These are phyloP conservation scores for Aspergillus puulaauensis DNA, from an alignment of 2,329 filamentous ascomycete genomes.

Conservation along the genomic window DNA sequence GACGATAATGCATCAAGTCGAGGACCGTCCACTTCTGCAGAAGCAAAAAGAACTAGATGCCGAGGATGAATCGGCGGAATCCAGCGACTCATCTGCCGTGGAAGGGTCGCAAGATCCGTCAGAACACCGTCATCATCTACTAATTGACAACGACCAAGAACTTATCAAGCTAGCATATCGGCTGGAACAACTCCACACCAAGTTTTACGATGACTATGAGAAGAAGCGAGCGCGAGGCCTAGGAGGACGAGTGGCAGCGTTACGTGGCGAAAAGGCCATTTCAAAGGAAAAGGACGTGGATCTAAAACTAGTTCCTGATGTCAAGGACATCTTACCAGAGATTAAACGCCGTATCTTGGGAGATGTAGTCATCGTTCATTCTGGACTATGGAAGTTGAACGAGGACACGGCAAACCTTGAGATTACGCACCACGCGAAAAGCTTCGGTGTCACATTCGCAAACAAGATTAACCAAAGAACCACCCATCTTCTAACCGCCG, in stretches of 20 bases:
- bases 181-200: constrained; percentile 70
- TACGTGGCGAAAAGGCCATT: constrained; percentile 50
- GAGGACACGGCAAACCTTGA: constrained; percentile 74
- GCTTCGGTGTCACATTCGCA: constrained; percentile 70
- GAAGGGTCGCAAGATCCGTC: constrained; percentile 39
- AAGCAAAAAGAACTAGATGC: constrained; percentile 90
- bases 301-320: constrained; percentile 72
- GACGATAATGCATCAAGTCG: constrained; percentile 81
- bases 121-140: constrained; percentile 67
- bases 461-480: constrained; percentile 47
- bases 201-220: constrained; percentile 84
- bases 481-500: constrained; percentile 53
- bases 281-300: constrained; percentile 47
- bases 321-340: constrained; percentile 77
- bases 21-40: constrained; percentile 83
- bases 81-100: constrained; percentile 45
- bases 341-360: constrained; percentile 77
- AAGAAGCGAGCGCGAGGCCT: constrained; percentile 44
- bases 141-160: constrained; percentile 86
- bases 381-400: constrained; percentile 68
- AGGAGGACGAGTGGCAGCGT: constrained; percentile 49
- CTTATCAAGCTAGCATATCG: constrained; percentile 74
- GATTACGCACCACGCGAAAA: constrained; percentile 80
- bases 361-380: constrained; percentile 79
- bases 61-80: constrained; percentile 67